Percentiles rank a stretch among this genome's conserved stretches.
These are phyloP conservation scores for Verticillium alfalfae DNA, from an alignment of 2,329 filamentous ascomycete genomes.

Conservation along the genomic window DNA sequence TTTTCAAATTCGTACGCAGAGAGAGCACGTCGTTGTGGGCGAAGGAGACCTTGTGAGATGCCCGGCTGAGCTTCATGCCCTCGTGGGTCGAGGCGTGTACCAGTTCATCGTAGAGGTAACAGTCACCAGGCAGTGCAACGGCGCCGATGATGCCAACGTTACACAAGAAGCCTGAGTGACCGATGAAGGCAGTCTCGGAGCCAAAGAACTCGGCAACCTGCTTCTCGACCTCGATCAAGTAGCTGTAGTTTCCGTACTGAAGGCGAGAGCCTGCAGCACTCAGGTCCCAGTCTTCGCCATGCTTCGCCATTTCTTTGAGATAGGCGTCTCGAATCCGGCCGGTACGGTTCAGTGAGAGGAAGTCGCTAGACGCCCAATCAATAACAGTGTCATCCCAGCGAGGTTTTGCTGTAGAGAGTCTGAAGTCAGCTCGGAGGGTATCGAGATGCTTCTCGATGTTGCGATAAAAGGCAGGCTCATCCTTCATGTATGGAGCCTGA, in stretches of 20 bases:
- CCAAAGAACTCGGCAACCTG: slow-evolving; percentile 42
- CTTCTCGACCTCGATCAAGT: slow-evolving; percentile 49
- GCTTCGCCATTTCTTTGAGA: slow-evolving; percentile 34
- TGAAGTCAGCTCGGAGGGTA: slow-evolving; percentile 13
- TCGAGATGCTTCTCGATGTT: slow-evolving; percentile 27
- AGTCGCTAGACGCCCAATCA: slow-evolving; percentile 64
- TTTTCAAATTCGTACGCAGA: slow-evolving; percentile 28
- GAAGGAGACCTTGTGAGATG: slow-evolving; percentile 42
- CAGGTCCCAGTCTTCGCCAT: slow-evolving; percentile 30
- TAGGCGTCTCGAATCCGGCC: slow-evolving; percentile 39
- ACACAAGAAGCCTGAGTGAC: slow-evolving; percentile 60
- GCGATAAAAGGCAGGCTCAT: slow-evolving; percentile 4
- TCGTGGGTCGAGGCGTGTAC: slow-evolving; percentile 77
- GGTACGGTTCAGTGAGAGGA: slow-evolving; percentile 51
- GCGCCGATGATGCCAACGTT: slow-evolving; percentile 58
- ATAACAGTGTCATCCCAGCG: slow-evolving; percentile 1
- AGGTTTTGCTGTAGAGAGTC: slow-evolving; percentile 18
- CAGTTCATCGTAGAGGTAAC: slow-evolving; percentile 67
- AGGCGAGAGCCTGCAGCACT: slow-evolving; percentile 57
- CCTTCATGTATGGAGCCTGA: neutral
- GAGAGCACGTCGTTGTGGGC: slow-evolving; percentile 46
- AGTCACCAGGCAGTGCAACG: slow-evolving; percentile 53
- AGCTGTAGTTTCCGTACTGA: slow-evolving; percentile 58
- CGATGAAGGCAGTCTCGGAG: slow-evolving; percentile 39
- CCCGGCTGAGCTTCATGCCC: slow-evolving; percentile 64